Percentiles rank a stretch among this genome's conserved stretches.
Conservation (phyloP, 2,329 filamentous ascomycete species). For the Cercospora beticola region DNA sequence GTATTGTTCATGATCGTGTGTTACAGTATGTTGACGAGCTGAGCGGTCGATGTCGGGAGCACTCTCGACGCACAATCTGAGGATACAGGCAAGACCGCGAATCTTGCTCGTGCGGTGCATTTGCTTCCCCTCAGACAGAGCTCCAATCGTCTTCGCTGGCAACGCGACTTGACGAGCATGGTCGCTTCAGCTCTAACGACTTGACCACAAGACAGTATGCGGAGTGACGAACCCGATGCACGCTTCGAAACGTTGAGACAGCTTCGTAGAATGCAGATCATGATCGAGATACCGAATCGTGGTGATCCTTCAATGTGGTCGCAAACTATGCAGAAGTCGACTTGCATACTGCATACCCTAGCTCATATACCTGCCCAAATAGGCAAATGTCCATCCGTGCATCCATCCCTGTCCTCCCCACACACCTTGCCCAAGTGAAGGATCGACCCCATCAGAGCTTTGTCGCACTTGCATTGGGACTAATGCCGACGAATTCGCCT, state of each 20-base stretch:
- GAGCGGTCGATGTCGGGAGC: background rate
- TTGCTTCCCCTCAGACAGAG: background rate
- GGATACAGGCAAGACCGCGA: background rate
- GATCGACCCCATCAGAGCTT: background rate
- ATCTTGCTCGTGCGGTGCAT: background rate
- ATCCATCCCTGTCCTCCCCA: background rate
- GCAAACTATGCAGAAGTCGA: background rate
- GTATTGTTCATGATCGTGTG: background rate
- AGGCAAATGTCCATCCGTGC: background rate
- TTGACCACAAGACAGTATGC: background rate
- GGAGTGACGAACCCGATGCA: background rate
- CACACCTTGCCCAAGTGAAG: background rate
- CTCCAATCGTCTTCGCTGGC: background rate
- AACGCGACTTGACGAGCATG: background rate
- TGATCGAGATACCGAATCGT: background rate
- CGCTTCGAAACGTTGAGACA: background rate
- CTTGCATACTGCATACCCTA: background rate
- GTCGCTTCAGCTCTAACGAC: background rate
- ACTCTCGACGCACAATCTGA: background rate
- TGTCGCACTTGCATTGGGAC: background rate
- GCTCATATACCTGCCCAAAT: background rate
- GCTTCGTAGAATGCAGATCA: background rate
- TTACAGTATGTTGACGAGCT: background rate
- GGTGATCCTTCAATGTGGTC: background rate
- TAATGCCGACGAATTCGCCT: background rate